Conservation (phyloP, 2,329 filamentous ascomycete species). For the Claviceps sp. region DNA sequence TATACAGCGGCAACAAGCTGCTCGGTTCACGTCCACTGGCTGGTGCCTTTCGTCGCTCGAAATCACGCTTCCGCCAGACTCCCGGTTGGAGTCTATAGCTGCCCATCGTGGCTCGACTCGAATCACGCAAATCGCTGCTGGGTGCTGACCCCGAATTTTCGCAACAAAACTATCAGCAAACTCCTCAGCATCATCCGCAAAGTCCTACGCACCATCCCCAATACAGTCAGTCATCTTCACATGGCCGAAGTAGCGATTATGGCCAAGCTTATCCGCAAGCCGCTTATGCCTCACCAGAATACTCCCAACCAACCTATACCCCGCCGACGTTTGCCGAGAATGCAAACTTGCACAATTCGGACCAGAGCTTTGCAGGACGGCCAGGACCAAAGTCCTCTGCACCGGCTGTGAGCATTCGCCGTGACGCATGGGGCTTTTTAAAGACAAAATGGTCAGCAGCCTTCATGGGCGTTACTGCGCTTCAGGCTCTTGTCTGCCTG, state of each 20-base stretch:
- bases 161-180: conserved; percentile 16
- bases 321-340: conserved; percentile 17
- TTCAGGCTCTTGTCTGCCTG: conserved; percentile 71
- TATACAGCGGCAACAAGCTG: background rate
- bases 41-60: background rate
- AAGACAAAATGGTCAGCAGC: conserved; percentile 78
- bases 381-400: conserved; percentile 22
- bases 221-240: conserved; percentile 11
- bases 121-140: conserved; percentile 27
- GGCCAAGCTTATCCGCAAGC: conserved; percentile 21
- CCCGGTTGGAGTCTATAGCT: conserved; percentile 22
- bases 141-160: conserved; percentile 25
- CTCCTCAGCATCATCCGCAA: conserved; percentile 13
- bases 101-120: conserved; percentile 27
- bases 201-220: conserved; percentile 12
- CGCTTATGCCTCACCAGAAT: conserved; percentile 17
- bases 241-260: conserved; percentile 14
- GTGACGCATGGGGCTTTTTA: conserved; percentile 52
- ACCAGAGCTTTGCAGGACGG: conserved; percentile 24
- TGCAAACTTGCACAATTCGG: conserved; percentile 16
- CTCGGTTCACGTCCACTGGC: background rate
- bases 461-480: conserved; percentile 60
- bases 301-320: conserved; percentile 12
- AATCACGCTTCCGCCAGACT: conserved; percentile 13
- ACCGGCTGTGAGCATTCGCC: conserved; percentile 18